These are phyloP conservation scores for Blastobotrys robertii DNA, from an alignment of 805 yeast genomes.

Conservation along the genomic window DNA sequence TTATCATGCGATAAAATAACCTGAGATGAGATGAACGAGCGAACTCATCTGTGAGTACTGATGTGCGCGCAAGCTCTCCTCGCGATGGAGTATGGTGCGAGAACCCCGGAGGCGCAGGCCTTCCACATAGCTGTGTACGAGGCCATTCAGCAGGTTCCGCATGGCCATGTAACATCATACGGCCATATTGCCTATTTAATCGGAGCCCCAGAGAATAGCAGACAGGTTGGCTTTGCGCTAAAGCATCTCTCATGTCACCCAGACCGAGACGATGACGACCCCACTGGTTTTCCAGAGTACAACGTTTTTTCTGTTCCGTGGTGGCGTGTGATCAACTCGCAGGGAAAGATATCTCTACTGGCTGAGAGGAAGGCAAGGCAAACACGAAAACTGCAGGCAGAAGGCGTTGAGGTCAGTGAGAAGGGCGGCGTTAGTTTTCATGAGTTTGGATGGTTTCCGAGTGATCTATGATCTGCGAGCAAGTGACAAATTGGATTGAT, in stretches of 20 bases:
- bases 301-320: conserved; percentile 47
- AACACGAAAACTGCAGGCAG: conserved; percentile 34
- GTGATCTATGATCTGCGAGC: conserved; percentile 8
- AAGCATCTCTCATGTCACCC: conserved; percentile 37
- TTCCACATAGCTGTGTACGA: conserved; percentile 56
- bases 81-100: conserved; percentile 16
- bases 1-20: no score
- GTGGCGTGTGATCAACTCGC: conserved; percentile 69
- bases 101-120: conserved; percentile 38
- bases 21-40: no score
- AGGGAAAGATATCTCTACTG: conserved; percentile 50
- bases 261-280: conserved; percentile 6
- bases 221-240: conserved; percentile 67
- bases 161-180: conserved; percentile 58
- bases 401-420: conserved; percentile 31
- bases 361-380: conserved; percentile 38
- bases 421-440: conserved; percentile 34
- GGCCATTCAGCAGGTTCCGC: conserved; percentile 44
- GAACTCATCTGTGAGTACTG: no score
- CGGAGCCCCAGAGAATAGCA: conserved; percentile 52
- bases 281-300: conserved; percentile 16
- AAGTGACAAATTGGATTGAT: no score
- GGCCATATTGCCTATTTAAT: conserved; percentile 65
- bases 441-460: conserved; percentile 64
- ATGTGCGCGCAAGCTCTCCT: neutral